Conservation (phyloP, 768 basidiomycete genomes). For the Cyclocybe cylindracea region DNA sequence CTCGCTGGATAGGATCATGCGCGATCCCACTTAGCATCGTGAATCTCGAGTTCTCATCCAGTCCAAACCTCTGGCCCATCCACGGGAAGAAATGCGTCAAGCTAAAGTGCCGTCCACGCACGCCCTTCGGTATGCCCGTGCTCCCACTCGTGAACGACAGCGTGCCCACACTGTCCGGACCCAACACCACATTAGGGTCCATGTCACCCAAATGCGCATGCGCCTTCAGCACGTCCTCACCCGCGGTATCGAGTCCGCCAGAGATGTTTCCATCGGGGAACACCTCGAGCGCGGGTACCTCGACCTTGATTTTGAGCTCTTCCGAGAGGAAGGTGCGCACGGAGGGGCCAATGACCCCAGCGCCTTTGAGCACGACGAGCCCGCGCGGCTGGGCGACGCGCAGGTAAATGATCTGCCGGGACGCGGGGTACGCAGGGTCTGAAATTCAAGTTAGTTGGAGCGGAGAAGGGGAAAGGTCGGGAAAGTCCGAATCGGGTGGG, state of each 20-base stretch:
- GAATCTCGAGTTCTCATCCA: slow-evolving; percentile 77
- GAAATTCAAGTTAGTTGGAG: background rate
- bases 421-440: slow-evolving; percentile 98
- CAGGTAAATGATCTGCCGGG: slow-evolving; percentile 90
- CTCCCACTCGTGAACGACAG: slow-evolving; percentile 96
- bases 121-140: slow-evolving; percentile 98
- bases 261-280: slow-evolving; percentile 59
- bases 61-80: slow-evolving; percentile 90
- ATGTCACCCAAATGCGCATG: slow-evolving; percentile 57
- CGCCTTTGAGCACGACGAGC: slow-evolving; percentile 87
- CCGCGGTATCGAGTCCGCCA: slow-evolving; percentile 54
- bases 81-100: slow-evolving; percentile 99
- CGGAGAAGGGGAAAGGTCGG: no score
- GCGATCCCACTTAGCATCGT: slow-evolving; percentile 99
- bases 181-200: slow-evolving; percentile 81
- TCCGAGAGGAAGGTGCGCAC: slow-evolving; percentile 82
- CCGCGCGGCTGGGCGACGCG: slow-evolving; percentile 91
- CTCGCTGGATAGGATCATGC: slow-evolving; percentile 98
- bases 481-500: no score
- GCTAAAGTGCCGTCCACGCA: slow-evolving; percentile 91
- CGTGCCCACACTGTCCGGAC: slow-evolving; percentile 95
- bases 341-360: slow-evolving; percentile 75
- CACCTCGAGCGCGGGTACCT: slow-evolving; percentile 88
- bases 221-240: slow-evolving; percentile 60
- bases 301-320: slow-evolving; percentile 83